A percentile compares a stretch with the other conserved stretches of the same genome.
phyloP scores from a whole-genome alignment of 2,329 filamentous ascomycete species.

The Coniochaeta sp. region DNA sequence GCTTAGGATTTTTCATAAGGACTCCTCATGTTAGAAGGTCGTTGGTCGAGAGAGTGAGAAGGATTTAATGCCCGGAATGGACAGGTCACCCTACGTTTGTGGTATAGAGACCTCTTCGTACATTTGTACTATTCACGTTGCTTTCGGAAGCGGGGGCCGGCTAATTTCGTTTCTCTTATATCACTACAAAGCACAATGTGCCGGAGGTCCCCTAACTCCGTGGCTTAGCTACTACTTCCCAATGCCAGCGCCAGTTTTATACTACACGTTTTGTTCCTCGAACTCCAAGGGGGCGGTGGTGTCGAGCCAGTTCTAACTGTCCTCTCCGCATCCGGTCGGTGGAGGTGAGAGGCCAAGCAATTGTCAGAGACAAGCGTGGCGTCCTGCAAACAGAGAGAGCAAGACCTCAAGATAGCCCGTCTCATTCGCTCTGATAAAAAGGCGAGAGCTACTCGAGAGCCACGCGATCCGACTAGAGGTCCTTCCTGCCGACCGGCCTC shows the following conservation, averaged over 20 bases:
- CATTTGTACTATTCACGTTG: too few species aligned
- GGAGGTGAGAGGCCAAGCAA: neutral
- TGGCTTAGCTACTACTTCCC: neutral
- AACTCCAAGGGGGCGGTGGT: neutral
- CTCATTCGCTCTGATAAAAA: too few species aligned
- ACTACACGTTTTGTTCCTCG: neutral
- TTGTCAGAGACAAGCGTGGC: too few species aligned
- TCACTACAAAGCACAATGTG: neutral
- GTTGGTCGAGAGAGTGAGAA: too few species aligned
- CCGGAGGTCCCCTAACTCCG: neutral
- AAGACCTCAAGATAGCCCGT: neutral
- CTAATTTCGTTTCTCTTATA: neutral
- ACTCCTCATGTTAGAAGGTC: too few species aligned
- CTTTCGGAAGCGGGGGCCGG: neutral
- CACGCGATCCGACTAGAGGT: constrained; percentile 3
- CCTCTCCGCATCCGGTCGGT: neutral
- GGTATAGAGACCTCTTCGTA: too few species aligned
- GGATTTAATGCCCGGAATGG: too few species aligned
- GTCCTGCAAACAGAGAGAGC: neutral
- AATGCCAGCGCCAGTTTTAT: neutral
- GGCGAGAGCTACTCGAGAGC: too few species aligned
- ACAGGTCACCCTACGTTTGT: too few species aligned
- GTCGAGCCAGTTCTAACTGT: neutral
- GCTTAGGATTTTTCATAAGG: too few species aligned
- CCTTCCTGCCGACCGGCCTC: constrained; percentile 12